phyloP scores from a whole-genome alignment of 1,284 basidiomycete species.

The Cystobasidium pallidum region DNA sequence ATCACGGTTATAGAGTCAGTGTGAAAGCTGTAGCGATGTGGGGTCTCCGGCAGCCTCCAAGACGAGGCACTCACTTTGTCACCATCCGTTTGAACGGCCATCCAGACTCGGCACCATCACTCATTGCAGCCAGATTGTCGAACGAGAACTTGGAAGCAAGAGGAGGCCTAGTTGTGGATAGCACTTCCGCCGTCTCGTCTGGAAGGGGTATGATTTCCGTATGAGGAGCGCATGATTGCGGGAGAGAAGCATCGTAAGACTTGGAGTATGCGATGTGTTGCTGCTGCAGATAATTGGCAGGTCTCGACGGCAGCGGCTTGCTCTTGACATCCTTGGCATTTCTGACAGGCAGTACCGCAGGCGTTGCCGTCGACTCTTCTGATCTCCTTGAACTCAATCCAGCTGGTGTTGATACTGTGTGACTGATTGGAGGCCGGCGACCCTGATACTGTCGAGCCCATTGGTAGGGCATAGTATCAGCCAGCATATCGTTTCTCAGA shows the following conservation, averaged over 20 bases:
- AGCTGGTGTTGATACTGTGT: background rate
- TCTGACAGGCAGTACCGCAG: background rate
- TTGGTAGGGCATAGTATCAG: background rate
- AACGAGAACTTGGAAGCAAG: constrained; percentile 42
- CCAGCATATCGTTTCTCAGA: background rate
- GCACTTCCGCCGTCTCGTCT: background rate
- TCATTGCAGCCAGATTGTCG: constrained; percentile 25
- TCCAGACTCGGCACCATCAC: background rate
- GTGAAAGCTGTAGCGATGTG: background rate
- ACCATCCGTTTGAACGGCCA: constrained; percentile 29
- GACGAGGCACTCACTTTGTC: constrained; percentile 27
- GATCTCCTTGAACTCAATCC: background rate
- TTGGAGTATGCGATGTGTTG: constrained; percentile 4
- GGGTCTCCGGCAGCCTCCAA: background rate
- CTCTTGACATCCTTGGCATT: background rate
- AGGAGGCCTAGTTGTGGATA: constrained; percentile 5
- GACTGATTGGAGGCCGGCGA: background rate
- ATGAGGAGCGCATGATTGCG: background rate
- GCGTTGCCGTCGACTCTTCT: background rate
- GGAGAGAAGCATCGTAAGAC: background rate
- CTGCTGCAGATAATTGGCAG: constrained; percentile 19
- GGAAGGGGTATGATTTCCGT: constrained; percentile 2
- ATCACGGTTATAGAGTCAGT: background rate
- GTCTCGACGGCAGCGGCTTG: constrained; percentile 20
- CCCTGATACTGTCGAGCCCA: background rate